These are phyloP conservation scores for Amanita rubescens DNA, from an alignment of 768 basidiomycete species.

Conservation along the genomic window DNA sequence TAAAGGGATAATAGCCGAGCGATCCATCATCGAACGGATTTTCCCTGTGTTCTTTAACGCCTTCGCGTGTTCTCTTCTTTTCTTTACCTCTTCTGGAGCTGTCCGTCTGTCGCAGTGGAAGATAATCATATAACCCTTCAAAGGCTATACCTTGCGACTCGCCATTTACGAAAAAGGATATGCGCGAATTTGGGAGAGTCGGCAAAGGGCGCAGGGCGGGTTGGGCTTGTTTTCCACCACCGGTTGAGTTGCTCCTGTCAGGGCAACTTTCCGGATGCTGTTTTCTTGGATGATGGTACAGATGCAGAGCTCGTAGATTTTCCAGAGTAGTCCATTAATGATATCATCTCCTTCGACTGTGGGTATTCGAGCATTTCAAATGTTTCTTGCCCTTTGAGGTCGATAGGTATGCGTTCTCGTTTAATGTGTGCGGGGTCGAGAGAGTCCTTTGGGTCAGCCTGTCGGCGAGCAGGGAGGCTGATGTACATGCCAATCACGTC, in stretches of 20 bases:
- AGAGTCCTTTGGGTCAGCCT: constrained; percentile 53
- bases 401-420: constrained; percentile 88
- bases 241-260: constrained; percentile 40
- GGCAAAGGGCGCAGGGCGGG: constrained; percentile 59
- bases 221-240: constrained; percentile 28
- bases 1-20: constrained; percentile 91
- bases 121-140: constrained; percentile 82
- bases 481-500: constrained; percentile 95
- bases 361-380: constrained; percentile 92
- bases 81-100: constrained; percentile 58
- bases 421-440: constrained; percentile 78
- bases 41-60: constrained; percentile 68
- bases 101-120: constrained; percentile 65
- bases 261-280: constrained; percentile 64
- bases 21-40: constrained; percentile 92
- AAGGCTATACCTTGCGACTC: constrained; percentile 79
- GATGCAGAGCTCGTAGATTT: constrained; percentile 50
- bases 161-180: constrained; percentile 93
- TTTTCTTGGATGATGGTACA: constrained; percentile 59
- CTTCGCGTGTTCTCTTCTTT: constrained; percentile 55
- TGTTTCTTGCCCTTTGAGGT: constrained; percentile 94
- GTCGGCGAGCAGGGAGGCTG: constrained; percentile 64
- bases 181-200: constrained; percentile 57
- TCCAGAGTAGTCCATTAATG: constrained; percentile 72
- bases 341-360: constrained; percentile 85